These are phyloP conservation scores for Anisogramma anomala DNA, from an alignment of 2,329 filamentous ascomycete species.

Conservation along the genomic window DNA sequence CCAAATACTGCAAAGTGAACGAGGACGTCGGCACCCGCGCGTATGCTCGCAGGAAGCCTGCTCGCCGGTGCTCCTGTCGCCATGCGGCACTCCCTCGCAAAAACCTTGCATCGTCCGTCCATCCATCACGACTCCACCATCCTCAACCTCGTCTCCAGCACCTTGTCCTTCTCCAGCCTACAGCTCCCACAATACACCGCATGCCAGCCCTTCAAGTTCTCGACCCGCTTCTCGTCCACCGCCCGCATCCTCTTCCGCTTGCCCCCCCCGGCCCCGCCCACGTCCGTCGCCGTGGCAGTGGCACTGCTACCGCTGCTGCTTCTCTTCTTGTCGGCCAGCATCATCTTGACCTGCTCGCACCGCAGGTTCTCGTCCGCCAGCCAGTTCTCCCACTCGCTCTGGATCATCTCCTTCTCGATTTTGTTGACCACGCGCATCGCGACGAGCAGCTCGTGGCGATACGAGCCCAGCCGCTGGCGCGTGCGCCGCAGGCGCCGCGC, in stretches of 20 bases:
- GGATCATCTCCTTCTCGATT: slow-evolving; percentile 75
- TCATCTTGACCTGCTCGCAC: slow-evolving; percentile 51
- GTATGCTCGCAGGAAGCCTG: too few species aligned
- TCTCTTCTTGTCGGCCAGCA: slow-evolving; percentile 25
- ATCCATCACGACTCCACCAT: slow-evolving; percentile 16
- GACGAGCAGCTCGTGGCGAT: slow-evolving; percentile 82
- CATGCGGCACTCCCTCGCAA: too few species aligned
- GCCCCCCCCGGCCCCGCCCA: slow-evolving; percentile 2
- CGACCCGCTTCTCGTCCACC: slow-evolving; percentile 22
- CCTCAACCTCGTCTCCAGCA: slow-evolving; percentile 22
- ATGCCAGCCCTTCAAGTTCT: slow-evolving; percentile 36
- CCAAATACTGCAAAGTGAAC: too few species aligned
- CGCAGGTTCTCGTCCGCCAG: slow-evolving; percentile 64
- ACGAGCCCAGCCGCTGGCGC: slow-evolving; percentile 70
- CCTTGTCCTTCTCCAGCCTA: slow-evolving; percentile 29
- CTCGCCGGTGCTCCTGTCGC: too few species aligned
- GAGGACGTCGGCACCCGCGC: too few species aligned
- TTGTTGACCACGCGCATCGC: slow-evolving; percentile 82
- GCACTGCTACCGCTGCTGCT: slow-evolving; percentile 15
- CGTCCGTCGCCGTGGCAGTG: background rate
- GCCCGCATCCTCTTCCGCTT: slow-evolving; percentile 18
- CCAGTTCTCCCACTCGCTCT: slow-evolving; percentile 91
- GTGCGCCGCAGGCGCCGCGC: slow-evolving; percentile 61
- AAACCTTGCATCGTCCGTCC: background rate
- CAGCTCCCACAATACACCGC: slow-evolving; percentile 47